Conservation (phyloP, 257 asterid genomes). For the Nicotiana obtusifolia region DNA sequence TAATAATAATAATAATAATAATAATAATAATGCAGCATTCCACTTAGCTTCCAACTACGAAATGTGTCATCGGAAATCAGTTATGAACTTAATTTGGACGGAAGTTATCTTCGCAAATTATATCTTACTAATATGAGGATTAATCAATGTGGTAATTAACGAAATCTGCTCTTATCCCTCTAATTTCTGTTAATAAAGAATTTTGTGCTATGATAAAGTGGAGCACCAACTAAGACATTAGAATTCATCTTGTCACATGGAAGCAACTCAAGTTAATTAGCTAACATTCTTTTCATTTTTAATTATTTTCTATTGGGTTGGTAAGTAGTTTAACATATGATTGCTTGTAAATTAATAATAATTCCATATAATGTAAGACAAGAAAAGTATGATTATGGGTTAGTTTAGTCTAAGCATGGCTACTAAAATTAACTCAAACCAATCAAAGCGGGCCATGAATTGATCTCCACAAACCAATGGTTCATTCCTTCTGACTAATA, state of each 20-base stretch:
- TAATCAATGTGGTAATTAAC: background rate
- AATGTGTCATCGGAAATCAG: background rate
- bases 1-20: too few species aligned
- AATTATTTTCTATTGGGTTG: background rate
- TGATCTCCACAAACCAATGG: background rate
- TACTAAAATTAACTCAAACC: background rate
- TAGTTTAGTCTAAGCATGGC: conserved; percentile 12
- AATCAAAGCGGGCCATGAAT: background rate
- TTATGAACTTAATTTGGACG: background rate
- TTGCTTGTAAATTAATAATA: background rate
- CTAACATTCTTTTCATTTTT: background rate
- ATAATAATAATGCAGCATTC: background rate
- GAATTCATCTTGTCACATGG: background rate
- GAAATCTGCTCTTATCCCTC: background rate
- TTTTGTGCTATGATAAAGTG: background rate
- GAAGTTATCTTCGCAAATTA: background rate
- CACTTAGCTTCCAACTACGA: background rate
- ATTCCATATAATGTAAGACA: background rate
- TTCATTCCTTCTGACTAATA: conserved; percentile 15
- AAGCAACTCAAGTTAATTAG: background rate
- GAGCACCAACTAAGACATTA: background rate
- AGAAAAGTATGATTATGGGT: background rate
- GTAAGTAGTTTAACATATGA: background rate
- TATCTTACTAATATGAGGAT: background rate
- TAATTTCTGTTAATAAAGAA: background rate